Evolutionary conservation across 805 yeast genomes (phyloP).

Genomic region (Nakazawaea holstii): DNA sequence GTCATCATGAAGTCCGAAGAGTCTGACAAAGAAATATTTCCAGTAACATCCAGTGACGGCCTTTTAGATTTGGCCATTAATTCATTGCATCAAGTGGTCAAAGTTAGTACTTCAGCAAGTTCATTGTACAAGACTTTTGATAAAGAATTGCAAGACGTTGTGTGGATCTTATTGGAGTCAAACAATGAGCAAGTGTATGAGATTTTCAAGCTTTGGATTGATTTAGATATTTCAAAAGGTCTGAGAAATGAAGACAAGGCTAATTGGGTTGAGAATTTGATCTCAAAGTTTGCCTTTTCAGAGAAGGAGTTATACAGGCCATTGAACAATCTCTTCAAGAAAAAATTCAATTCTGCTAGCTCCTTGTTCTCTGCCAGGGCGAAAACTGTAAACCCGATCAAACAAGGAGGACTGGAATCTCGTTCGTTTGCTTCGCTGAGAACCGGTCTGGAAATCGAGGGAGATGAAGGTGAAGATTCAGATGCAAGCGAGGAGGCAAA

Average conservation of each 20-base stretch:
- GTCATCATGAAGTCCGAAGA: slow-evolving; percentile 15
- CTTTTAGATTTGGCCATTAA: slow-evolving; percentile 21
- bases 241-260: slow-evolving; percentile 14
- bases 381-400: slow-evolving; percentile 9
- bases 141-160: slow-evolving; percentile 15
- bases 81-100: slow-evolving; percentile 24
- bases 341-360: slow-evolving; percentile 25
- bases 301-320: slow-evolving; percentile 19
- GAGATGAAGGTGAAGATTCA: slow-evolving; percentile 12
- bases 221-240: slow-evolving; percentile 12
- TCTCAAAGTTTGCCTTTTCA: slow-evolving; percentile 19
- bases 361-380: slow-evolving; percentile 20
- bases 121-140: neutral
- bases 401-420: slow-evolving; percentile 5
- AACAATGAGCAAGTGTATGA: slow-evolving; percentile 15
- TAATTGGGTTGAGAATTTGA: slow-evolving; percentile 24
- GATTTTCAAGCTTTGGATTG: slow-evolving; percentile 19
- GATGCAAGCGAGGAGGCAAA: slow-evolving; percentile 19
- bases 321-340: slow-evolving; percentile 19
- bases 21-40: slow-evolving; percentile 22
- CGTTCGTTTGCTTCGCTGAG: neutral
- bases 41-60: slow-evolving; percentile 25
- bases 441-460: slow-evolving; percentile 5
- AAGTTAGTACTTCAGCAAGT: slow-evolving; percentile 13
- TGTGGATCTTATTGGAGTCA: slow-evolving; percentile 29